Base-by-base conservation (phyloP, 441 rosid species). In the Eutrema salsugineum region DNA sequence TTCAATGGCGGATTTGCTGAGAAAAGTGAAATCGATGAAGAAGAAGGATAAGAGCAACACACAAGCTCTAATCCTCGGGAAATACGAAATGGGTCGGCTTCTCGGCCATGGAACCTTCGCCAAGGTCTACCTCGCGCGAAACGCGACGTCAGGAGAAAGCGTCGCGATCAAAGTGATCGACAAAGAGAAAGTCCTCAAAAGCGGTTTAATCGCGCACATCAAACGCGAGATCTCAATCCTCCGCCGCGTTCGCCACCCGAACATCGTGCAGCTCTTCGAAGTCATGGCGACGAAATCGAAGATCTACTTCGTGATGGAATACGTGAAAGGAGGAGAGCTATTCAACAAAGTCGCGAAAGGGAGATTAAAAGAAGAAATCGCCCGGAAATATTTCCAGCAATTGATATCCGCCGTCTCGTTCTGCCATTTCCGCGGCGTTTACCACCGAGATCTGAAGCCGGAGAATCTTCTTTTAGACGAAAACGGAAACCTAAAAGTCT, bases 41-140 rank as follows among this genome's bases (percentile, higher is more conserved):
- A 64, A 8, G 33, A 76, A 17, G 6, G 79, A 76, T 0, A 65
- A 24, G 55, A 70, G 62, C 63, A 16, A 49, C 58, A 7, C 63
- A 27, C 77, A 59, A 36, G 16, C 82, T 30, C 84, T 88, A 11
- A 88, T 93, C 22, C 81, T 90, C 0, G 98, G 97, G 3, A 89
- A 90, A 16, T 93, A 79, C 81, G 95, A 93, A 83, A 77, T 93
- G 78, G 98, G 97, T 0, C 82, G 88, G 49, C 92, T 93, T n/a
- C 90, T 93, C 2, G 98, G 98, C 5, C 96, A 90, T n/a, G 98
- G 98, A 9, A 85, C 90, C 15, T 90, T 92, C 73, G 98, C 98
- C 0, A 93, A 93, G 73, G 97, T 93, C 12, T 90, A 93, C 66
- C 91, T 83, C 43, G 98, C 98, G 5, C 79, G 93, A 19, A 90